Evolutionary conservation across 148 eudicot genomes (phyloP).

Genomic region (Arbutus unedo): DNA sequence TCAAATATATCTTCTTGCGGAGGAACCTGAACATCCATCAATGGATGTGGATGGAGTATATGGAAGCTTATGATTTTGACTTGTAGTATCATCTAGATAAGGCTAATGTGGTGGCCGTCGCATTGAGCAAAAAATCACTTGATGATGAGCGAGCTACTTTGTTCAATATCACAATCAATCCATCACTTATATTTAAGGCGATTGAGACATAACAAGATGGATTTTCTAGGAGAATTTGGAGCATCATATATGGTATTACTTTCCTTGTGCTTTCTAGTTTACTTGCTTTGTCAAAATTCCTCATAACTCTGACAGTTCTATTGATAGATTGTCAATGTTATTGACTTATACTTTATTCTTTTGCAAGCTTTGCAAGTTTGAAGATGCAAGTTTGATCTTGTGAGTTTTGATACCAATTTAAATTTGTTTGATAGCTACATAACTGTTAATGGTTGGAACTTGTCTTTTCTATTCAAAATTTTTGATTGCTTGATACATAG

Average conservation of each 20-base stretch:
- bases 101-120: too few relatives aligned
- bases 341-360: constrained; percentile 7
- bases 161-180: too few relatives aligned
- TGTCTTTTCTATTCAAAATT: background rate
- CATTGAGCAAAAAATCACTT: too few relatives aligned
- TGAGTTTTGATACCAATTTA: background rate
- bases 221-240: background rate
- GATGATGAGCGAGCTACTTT: too few relatives aligned
- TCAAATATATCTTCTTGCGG: too few relatives aligned
- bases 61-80: too few relatives aligned
- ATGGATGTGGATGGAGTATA: too few relatives aligned
- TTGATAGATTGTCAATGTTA: background rate
- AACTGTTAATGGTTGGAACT: background rate
- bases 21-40: too few relatives aligned
- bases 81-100: too few relatives aligned
- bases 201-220: too few relatives aligned
- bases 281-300: too few relatives aligned
- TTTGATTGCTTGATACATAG: background rate
- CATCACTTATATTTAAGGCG: too few relatives aligned
- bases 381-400: background rate
- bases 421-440: background rate
- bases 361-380: constrained; percentile 82
- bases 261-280: background rate
- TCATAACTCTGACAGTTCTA: background rate
- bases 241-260: background rate